Evolutionary conservation across 441 rosid genomes (phyloP).

Genomic region (Hura crepitans): DNA sequence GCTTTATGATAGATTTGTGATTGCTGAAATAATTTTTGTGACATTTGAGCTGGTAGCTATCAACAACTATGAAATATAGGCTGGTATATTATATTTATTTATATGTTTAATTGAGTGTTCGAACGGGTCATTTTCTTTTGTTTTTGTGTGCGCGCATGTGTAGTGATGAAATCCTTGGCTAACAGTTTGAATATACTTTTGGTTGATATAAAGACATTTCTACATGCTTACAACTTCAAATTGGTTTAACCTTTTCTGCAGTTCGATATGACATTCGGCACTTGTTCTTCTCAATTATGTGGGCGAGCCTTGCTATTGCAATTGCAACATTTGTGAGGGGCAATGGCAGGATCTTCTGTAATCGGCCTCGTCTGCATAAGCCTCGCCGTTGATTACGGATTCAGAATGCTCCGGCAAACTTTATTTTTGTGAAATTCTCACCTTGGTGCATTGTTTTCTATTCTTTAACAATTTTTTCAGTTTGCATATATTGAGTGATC

Average conservation of each 20-base stretch:
- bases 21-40: neutral
- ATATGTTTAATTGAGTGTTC: too few relatives aligned
- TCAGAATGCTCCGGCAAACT: slow-evolving; percentile 11
- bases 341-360: slow-evolving; percentile 89
- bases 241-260: slow-evolving; percentile 34
- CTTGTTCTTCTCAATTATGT: slow-evolving; percentile 63
- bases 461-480: slow-evolving; percentile 18
- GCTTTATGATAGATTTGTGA: neutral
- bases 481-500: slow-evolving; percentile 10
- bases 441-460: slow-evolving; percentile 19
- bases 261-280: slow-evolving; percentile 51
- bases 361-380: slow-evolving; percentile 86
- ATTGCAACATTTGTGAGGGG: slow-evolving; percentile 66
- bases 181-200: too few relatives aligned
- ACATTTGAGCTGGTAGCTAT: neutral
- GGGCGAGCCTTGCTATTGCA: slow-evolving; percentile 64
- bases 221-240: neutral
- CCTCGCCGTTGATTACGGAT: slow-evolving; percentile 51
- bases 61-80: too few relatives aligned
- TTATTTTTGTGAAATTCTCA: slow-evolving; percentile 8
- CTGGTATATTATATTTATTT: too few relatives aligned
- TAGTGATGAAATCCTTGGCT: too few relatives aligned
- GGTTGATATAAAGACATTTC: neutral
- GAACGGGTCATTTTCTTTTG: too few relatives aligned
- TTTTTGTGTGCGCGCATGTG: neutral